Evolutionary conservation across 2,329 filamentous ascomycete species (phyloP).

Genomic region (Aspergillus sp.): DNA sequence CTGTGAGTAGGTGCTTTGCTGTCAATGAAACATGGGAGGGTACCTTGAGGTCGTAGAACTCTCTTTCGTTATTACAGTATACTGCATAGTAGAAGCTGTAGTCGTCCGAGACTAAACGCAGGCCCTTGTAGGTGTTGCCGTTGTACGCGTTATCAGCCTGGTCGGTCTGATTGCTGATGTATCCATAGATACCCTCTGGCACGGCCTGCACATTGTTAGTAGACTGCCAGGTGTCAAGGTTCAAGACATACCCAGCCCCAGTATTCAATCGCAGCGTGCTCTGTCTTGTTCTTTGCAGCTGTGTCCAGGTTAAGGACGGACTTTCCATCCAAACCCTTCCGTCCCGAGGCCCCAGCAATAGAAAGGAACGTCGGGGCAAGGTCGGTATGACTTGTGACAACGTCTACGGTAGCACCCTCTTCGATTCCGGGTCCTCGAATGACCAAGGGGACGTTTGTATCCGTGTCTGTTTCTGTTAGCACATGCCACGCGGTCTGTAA

Average conservation of each 20-base stretch:
- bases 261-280: constrained; percentile 60
- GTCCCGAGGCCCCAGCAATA: constrained; percentile 27
- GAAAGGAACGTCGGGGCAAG: constrained; percentile 61
- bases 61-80: constrained; percentile 68
- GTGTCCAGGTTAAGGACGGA: constrained; percentile 43
- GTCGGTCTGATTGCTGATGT: constrained; percentile 19
- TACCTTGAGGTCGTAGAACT: constrained; percentile 64
- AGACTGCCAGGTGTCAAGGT: neutral
- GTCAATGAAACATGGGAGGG: neutral
- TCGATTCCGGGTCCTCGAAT: constrained; percentile 59
- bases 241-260: constrained; percentile 46
- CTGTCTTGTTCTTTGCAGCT: constrained; percentile 26
- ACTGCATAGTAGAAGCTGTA: constrained; percentile 67
- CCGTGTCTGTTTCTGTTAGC: constrained; percentile 21
- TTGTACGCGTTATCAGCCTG: constrained; percentile 12
- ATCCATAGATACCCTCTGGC: constrained; percentile 29
- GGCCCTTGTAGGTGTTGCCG: constrained; percentile 61
- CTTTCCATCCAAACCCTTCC: constrained; percentile 57
- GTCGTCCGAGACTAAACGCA: constrained; percentile 53
- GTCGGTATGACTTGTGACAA: constrained; percentile 63
- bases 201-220: constrained; percentile 17
- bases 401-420: constrained; percentile 39
- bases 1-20: neutral
- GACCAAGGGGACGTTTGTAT: constrained; percentile 59
- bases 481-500: neutral